Evolutionary conservation across 139 green algal species (phyloP), one percentile per base, ranked within the genome.

Genomic region (Pleodorina starrii): DNA sequence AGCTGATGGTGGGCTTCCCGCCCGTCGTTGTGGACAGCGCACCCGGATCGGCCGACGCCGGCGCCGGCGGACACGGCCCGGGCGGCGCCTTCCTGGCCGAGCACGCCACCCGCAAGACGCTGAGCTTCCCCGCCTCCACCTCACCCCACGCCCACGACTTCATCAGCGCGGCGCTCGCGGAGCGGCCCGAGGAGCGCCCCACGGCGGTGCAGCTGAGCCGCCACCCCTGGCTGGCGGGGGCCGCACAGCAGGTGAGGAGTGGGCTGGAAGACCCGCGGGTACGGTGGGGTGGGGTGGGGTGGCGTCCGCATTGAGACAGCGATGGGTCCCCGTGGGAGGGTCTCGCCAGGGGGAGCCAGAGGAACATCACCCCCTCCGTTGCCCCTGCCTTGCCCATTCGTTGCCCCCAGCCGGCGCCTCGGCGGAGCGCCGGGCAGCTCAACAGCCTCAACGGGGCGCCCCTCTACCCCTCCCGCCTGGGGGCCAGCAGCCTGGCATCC

Each of bases 1-100:
- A 93, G 84, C 59, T 93, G 68, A 44, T 93, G 29, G 83, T 88
- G 11, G 91, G 91, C 25, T 84, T 86, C 44, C 88, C 91, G 42
- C 91, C 91, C 10, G 92, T 93, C 66, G 73, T 90, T n/a, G 73
- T 44, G 29, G 83, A 91, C 40, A 71, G 63, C 19, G n/a, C 74
- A 27, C 32, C 38, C 2, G 71, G n/a, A 50, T 83, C 71, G 40
- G 7, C 21, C 32, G 51, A 21, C 17, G 29, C 46, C 5, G 29
- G n/a, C n/a, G 48, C 29, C 14, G 72, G 40, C 38, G 42, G 5
- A 21, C 6, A 11, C 72, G 42, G 42, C 1, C 10, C 25, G 1
- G 74, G 44, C 81, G 43, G 9, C 43, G 23, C 43, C 14, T 77
- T 87, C 60, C 81, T 87, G 16, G 60, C 59, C 16, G 43, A 25